phyloP scores from a whole-genome alignment of 2,329 filamentous ascomycete species.

The Fusarium hostae region DNA sequence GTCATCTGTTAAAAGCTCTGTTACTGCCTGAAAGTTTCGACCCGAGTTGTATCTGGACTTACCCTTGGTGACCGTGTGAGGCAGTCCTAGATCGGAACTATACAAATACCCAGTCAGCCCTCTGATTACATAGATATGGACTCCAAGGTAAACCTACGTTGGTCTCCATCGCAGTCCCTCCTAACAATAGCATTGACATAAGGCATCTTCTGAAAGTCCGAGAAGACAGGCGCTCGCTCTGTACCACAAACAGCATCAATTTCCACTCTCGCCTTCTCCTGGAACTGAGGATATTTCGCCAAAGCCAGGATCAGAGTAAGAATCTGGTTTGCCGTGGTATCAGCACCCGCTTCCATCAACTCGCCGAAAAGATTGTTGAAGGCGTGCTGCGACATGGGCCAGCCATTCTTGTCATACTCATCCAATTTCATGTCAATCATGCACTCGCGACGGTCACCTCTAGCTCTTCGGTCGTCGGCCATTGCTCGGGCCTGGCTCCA shows the following conservation, averaged over 20 bases:
- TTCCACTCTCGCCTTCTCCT: not conserved
- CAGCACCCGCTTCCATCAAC: not conserved
- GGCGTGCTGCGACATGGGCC: not conserved
- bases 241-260: not conserved
- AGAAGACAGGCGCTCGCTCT: not conserved
- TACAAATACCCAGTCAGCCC: not conserved
- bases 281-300: not conserved
- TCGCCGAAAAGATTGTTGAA: not conserved
- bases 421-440: not conserved
- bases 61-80: not conserved
- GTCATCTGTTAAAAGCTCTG: not conserved
- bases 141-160: not conserved
- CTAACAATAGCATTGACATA: not conserved
- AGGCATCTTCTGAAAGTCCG: not conserved
- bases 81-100: not conserved
- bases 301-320: not conserved
- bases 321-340: not conserved
- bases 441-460: not conserved
- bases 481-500: not conserved
- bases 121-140: rapidly evolving
- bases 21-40: rapidly evolving
- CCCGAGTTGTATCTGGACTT: rapidly evolving
- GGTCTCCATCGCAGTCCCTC: not conserved
- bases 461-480: not conserved
- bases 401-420: not conserved